A percentile compares a stretch with the other conserved stretches of the same genome.
phyloP scores from a whole-genome alignment of 2,329 filamentous ascomycete species.

The Hypoxylon sp. region DNA sequence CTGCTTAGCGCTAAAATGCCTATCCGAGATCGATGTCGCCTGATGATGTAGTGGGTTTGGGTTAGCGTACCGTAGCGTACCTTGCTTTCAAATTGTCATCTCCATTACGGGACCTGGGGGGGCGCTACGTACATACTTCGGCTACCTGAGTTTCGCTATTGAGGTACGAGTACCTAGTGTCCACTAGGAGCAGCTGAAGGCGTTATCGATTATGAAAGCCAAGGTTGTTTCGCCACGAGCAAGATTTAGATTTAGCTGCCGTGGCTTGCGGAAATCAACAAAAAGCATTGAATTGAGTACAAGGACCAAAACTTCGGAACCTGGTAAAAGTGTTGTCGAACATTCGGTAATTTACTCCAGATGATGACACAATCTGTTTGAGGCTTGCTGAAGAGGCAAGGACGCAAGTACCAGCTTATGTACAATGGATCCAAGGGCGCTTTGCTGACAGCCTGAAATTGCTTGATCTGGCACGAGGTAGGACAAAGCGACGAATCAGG shows the following conservation, averaged over 20 bases:
- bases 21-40: slow-evolving; percentile 44
- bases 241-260: background rate
- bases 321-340: slow-evolving; percentile 29
- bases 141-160: background rate
- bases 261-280: slow-evolving; percentile 6
- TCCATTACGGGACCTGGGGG: slow-evolving; percentile 22
- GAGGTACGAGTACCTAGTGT: background rate
- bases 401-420: slow-evolving; percentile 11
- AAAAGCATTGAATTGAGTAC: slow-evolving; percentile 4
- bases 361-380: slow-evolving; percentile 40
- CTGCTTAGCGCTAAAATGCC: slow-evolving; percentile 32
- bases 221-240: slow-evolving; percentile 23
- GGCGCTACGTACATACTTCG: background rate
- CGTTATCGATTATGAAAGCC: slow-evolving; percentile 3
- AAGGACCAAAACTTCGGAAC: slow-evolving; percentile 31
- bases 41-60: slow-evolving; percentile 45
- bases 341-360: slow-evolving; percentile 28
- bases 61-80: slow-evolving; percentile 32
- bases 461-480: slow-evolving; percentile 45
- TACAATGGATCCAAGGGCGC: slow-evolving; percentile 4
- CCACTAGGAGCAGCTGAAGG: background rate
- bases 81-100: slow-evolving; percentile 30
- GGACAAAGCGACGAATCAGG: slow-evolving; percentile 44
- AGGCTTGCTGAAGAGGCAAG: slow-evolving; percentile 19
- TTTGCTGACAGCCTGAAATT: slow-evolving; percentile 37